Evolutionary conservation across 2,329 filamentous ascomycete species (phyloP).

Genomic region (Fusarium sp.): DNA sequence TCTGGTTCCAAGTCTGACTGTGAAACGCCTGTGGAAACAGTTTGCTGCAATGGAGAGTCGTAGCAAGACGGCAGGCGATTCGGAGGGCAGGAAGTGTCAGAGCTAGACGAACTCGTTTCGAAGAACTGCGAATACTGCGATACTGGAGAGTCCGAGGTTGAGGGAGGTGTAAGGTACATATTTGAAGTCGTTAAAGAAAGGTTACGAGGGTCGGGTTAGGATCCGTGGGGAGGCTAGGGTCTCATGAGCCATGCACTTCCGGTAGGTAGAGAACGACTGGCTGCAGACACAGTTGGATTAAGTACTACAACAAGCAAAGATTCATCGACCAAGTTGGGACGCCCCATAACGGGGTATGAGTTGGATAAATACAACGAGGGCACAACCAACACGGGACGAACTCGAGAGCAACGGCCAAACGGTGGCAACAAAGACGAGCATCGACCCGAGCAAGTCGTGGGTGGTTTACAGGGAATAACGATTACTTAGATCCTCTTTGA

Average conservation of each 20-base stretch:
- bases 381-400: constrained; percentile 36
- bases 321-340: constrained; percentile 43
- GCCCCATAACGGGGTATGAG: constrained; percentile 39
- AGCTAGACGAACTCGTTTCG: constrained; percentile 50
- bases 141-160: constrained; percentile 61
- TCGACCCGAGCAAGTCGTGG: constrained; percentile 29
- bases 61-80: constrained; percentile 60
- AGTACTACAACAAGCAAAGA: constrained; percentile 39
- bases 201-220: constrained; percentile 45
- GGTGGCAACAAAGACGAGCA: constrained; percentile 44
- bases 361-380: constrained; percentile 42
- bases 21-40: constrained; percentile 60
- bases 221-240: constrained; percentile 47
- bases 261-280: constrained; percentile 33
- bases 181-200: constrained; percentile 48
- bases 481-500: constrained; percentile 47
- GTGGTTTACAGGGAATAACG: constrained; percentile 38
- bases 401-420: constrained; percentile 32
- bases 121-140: constrained; percentile 45
- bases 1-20: constrained; percentile 57
- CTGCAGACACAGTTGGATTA: constrained; percentile 32
- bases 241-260: constrained; percentile 45
- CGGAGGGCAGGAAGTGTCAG: constrained; percentile 47
- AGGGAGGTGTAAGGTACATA: constrained; percentile 66
- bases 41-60: constrained; percentile 59